Evolutionary conservation across 2,329 filamentous ascomycete species (phyloP).

Genomic region (Phaeosphaeria sp.): DNA sequence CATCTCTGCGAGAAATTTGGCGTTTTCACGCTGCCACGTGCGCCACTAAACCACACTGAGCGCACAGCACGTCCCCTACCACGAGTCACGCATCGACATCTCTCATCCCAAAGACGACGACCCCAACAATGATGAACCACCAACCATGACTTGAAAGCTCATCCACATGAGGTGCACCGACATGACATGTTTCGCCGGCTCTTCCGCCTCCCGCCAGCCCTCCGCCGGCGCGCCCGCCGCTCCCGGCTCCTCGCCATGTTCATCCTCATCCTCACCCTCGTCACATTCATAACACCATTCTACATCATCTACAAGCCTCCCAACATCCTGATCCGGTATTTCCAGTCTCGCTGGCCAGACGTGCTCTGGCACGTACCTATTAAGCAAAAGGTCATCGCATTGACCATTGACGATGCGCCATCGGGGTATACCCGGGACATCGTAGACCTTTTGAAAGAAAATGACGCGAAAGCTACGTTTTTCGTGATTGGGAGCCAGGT

Average conservation of each 20-base stretch:
- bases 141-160: not conserved
- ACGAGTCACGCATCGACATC: not conserved
- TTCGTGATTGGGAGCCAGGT: conserved; percentile 88
- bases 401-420: conserved; percentile 89
- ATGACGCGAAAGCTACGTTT: conserved; percentile 79
- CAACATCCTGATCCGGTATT: conserved; percentile 70
- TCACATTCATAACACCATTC: conserved; percentile 43
- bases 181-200: conserved; percentile 34
- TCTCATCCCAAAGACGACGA: not conserved
- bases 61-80: not conserved
- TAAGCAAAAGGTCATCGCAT: conserved; percentile 70
- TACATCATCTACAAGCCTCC: conserved; percentile 87
- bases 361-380: conserved; percentile 76
- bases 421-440: conserved; percentile 76
- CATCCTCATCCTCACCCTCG: conserved; percentile 30
- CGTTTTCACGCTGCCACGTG: conserved; percentile 15
- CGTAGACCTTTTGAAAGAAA: conserved; percentile 67
- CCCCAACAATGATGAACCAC: not conserved
- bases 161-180: not conserved
- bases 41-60: not conserved
- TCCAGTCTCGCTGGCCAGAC: conserved; percentile 75
- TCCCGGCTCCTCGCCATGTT: conserved; percentile 48
- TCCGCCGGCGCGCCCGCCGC: conserved; percentile 47
- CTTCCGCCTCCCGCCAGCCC: conserved; percentile 45
- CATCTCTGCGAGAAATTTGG: conserved; percentile 11